Conservation (phyloP, 352 stramenopile genomes). For the Phytophthora citrophthora region DNA sequence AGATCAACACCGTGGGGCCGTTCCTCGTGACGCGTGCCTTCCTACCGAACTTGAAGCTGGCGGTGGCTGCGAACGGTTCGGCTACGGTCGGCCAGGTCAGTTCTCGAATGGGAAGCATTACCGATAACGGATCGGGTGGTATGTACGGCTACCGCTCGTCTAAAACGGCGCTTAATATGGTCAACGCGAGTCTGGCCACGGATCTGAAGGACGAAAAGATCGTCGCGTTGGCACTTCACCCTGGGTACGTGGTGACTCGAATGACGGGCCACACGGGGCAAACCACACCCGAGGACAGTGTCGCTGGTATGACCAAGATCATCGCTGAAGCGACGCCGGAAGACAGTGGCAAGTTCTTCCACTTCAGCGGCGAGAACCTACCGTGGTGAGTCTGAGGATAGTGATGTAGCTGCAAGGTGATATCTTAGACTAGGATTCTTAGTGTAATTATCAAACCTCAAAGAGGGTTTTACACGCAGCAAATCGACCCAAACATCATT, state of each 20-base stretch:
- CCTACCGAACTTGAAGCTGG: constrained; percentile 49
- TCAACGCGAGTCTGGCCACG: constrained; percentile 44
- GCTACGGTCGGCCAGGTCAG: constrained; percentile 48
- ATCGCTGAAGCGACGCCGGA: constrained; percentile 32
- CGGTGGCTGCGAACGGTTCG: constrained; percentile 23
- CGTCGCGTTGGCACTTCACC: constrained; percentile 41
- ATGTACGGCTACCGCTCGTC: constrained; percentile 68
- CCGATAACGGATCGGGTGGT: constrained; percentile 27
- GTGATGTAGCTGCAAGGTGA: too few species aligned
- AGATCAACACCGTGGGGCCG: constrained; percentile 59
- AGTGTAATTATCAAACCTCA: too few species aligned
- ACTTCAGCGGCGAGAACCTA: constrained; percentile 1
- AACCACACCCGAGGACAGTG: constrained; percentile 34
- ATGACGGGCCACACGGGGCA: constrained; percentile 43
- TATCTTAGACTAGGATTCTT: too few species aligned
- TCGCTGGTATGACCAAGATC: constrained; percentile 41
- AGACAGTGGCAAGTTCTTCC: constrained; percentile 50
- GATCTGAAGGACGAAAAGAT: constrained; percentile 55
- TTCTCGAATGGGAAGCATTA: constrained; percentile 53
- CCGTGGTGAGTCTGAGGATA: too few species aligned
- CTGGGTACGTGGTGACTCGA: constrained; percentile 54
- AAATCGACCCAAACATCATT: too few species aligned
- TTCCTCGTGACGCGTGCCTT: constrained; percentile 58
- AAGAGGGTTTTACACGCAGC: too few species aligned
- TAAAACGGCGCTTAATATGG: constrained; percentile 73